phyloP scores from a whole-genome alignment of 768 basidiomycete species.

The Termitomyces sp. region DNA sequence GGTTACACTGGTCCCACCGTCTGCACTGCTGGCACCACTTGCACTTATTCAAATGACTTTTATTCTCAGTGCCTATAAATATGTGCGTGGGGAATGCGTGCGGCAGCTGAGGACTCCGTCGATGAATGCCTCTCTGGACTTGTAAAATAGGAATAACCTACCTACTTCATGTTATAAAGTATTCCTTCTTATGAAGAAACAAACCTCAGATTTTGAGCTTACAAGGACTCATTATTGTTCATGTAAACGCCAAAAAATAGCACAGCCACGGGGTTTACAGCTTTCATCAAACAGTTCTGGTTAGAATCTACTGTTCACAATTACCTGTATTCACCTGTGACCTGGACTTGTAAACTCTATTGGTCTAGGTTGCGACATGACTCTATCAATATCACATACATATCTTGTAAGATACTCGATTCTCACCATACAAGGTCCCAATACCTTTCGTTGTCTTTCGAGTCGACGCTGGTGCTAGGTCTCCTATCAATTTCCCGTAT shows the following conservation, averaged over 20 bases:
- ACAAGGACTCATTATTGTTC: too few species aligned
- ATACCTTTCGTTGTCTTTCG: background rate
- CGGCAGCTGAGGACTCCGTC: background rate
- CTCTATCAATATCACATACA: background rate
- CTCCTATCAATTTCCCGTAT: background rate
- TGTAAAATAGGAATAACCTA: background rate
- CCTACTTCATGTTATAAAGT: background rate
- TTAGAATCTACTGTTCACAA: background rate
- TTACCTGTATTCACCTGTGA: background rate
- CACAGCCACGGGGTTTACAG: too few species aligned
- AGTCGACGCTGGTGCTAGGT: background rate
- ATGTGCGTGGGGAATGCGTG: background rate
- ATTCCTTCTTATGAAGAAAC: background rate
- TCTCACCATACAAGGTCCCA: too few species aligned
- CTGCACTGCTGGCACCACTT: conserved; percentile 1
- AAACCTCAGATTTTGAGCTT: background rate
- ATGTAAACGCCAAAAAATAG: too few species aligned
- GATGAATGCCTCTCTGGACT: background rate
- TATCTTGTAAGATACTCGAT: background rate
- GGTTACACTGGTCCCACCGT: conserved; percentile 1
- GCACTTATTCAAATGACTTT: background rate
- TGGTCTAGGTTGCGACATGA: background rate
- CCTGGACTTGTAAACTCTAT: background rate
- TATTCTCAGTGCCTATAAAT: conserved; percentile 7
- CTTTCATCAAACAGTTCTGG: too few species aligned